A percentile compares a stretch with the other conserved stretches of the same genome.
Conservation (phyloP, 116 monocot species). For the Dioscorea cayenensis region DNA sequence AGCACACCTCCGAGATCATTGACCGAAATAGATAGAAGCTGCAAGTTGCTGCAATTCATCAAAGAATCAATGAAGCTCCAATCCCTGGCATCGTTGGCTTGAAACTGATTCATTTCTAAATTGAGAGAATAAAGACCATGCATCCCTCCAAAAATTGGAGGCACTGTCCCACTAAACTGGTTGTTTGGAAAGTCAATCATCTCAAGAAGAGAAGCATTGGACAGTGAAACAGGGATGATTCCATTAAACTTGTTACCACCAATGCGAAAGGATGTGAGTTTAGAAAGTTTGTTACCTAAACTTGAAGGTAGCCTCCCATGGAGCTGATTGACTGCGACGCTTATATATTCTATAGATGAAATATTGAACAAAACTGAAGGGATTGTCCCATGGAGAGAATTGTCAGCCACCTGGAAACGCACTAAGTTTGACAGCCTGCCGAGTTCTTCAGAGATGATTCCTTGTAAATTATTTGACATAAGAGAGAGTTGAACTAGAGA, state of each 20-base stretch:
- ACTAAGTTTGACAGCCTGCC: too few species aligned
- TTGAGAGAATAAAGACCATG: background rate
- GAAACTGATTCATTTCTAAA: conserved; percentile 10
- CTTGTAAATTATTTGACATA: too few species aligned
- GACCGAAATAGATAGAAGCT: conserved; percentile 1
- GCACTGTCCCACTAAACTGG: conserved; percentile 17
- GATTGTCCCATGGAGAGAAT: conserved; percentile 13
- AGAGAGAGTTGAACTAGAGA: too few species aligned
- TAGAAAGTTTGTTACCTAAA: conserved; percentile 22
- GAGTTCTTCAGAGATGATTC: too few species aligned
- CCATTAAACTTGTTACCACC: conserved; percentile 10
- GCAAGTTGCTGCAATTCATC: conserved; percentile 24
- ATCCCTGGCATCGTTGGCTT: conserved; percentile 13
- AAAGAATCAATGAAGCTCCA: conserved; percentile 23
- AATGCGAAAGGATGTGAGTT: conserved; percentile 7
- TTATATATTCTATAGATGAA: background rate
- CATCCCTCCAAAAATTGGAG: conserved; percentile 19
- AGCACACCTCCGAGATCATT: conserved; percentile 22
- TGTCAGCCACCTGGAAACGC: too few species aligned
- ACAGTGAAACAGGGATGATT: conserved; percentile 28
- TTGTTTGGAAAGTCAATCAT: conserved; percentile 15
- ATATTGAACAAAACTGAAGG: background rate
- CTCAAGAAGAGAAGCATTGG: too few species aligned
- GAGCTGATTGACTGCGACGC: background rate
- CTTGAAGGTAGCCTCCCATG: conserved; percentile 9